A percentile compares a stretch with the other conserved stretches of the same genome.
Conservation (phyloP, 2,329 filamentous ascomycete genomes). For the Aspergillus udagawae region DNA sequence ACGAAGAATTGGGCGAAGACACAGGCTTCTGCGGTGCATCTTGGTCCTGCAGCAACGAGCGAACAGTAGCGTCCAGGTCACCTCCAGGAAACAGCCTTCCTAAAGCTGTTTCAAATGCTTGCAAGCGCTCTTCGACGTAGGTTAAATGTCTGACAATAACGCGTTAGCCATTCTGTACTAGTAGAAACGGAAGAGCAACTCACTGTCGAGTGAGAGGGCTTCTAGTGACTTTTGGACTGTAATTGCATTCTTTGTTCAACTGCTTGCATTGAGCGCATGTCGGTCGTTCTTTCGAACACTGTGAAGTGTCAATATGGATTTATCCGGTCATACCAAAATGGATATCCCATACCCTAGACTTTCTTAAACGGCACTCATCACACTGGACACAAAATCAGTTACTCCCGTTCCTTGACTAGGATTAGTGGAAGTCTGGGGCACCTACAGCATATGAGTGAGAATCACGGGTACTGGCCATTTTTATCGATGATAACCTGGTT, state of each 20-base stretch:
- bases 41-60: slow-evolving; percentile 35
- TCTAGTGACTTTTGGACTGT: slow-evolving; percentile 40
- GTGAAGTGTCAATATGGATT: background rate
- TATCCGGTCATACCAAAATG: background rate
- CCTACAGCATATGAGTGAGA: slow-evolving; percentile 40
- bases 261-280: slow-evolving; percentile 38
- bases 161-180: slow-evolving; percentile 5
- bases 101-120: slow-evolving; percentile 36
- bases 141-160: slow-evolving; percentile 31
- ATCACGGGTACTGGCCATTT: slow-evolving; percentile 39
- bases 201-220: slow-evolving; percentile 42
- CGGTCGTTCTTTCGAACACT: slow-evolving; percentile 43
- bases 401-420: background rate
- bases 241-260: slow-evolving; percentile 38
- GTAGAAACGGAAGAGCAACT: slow-evolving; percentile 15
- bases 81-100: slow-evolving; percentile 37
- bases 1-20: slow-evolving; percentile 35
- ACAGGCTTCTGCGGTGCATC: slow-evolving; percentile 26
- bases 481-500: slow-evolving; percentile 22
- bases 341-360: slow-evolving; percentile 31
- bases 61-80: slow-evolving; percentile 37
- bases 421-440: slow-evolving; percentile 1
- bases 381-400: slow-evolving; percentile 22
- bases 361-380: slow-evolving; percentile 39
- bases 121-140: slow-evolving; percentile 38